phyloP scores from a whole-genome alignment of 179 eudicot genomes.

The Spergularia azorica region DNA sequence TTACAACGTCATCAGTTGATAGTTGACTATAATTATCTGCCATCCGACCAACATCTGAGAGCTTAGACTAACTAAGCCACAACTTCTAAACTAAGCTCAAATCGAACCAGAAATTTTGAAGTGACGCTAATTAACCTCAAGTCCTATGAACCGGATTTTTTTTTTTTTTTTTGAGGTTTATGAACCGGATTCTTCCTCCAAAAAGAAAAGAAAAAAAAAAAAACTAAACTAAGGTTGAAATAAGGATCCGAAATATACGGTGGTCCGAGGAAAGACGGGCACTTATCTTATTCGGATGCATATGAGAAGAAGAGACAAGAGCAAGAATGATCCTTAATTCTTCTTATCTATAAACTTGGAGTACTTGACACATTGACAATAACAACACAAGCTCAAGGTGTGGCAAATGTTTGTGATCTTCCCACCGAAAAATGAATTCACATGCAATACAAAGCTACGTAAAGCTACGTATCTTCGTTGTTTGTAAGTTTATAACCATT shows the following conservation, averaged over 20 bases:
- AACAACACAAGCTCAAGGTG: constrained; percentile 16
- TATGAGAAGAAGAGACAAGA: not conserved
- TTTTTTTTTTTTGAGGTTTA: too few relatives aligned
- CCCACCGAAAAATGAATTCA: not conserved
- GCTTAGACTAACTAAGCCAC: too few relatives aligned
- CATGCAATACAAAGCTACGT: not conserved
- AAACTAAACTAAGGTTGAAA: too few relatives aligned
- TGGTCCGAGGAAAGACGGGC: constrained; percentile 13
- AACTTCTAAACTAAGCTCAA: too few relatives aligned
- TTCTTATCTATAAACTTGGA: constrained; percentile 4
- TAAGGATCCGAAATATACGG: constrained; percentile 4
- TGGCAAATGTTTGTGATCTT: constrained; percentile 10
- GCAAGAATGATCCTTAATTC: constrained; percentile 3
- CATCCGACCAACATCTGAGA: too few relatives aligned
- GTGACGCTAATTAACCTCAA: too few relatives aligned
- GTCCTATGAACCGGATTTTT: too few relatives aligned
- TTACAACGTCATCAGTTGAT: too few relatives aligned
- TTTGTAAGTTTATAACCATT: not conserved
- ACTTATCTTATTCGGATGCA: constrained; percentile 14
- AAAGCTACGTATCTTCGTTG: not conserved
- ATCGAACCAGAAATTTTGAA: too few relatives aligned
- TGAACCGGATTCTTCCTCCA: too few relatives aligned
- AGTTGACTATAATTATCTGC: too few relatives aligned
- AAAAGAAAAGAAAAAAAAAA: too few relatives aligned
- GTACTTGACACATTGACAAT: constrained; percentile 14